These are phyloP conservation scores for Neospora caninum DNA, from an alignment of 169 alveolate species.

Conservation along the genomic window DNA sequence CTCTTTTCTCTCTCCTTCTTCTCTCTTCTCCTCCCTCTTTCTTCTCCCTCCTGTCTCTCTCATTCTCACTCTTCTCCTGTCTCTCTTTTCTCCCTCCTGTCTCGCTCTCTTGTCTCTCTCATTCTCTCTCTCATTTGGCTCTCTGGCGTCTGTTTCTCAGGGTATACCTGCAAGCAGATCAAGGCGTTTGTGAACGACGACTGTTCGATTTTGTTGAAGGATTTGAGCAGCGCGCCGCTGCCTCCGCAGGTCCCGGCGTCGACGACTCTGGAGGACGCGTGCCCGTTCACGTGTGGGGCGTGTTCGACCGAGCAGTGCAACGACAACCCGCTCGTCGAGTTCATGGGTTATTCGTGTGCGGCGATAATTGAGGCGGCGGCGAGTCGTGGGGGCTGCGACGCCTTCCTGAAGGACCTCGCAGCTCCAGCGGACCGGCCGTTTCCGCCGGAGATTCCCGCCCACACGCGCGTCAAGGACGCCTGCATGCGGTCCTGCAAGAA, in stretches of 20 bases:
- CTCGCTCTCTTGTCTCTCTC: too few species aligned
- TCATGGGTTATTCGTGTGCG: conserved; percentile 75
- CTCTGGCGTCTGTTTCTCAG: not conserved
- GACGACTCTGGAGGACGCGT: conserved; percentile 61
- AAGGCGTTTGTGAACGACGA: conserved; percentile 57
- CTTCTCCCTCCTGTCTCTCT: too few species aligned
- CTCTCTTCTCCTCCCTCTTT: too few species aligned
- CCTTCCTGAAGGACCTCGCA: conserved; percentile 32
- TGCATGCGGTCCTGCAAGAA: conserved; percentile 62
- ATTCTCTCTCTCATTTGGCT: too few species aligned
- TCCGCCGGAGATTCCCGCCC: conserved; percentile 61
- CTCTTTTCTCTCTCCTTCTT: too few species aligned
- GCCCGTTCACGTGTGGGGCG: conserved; percentile 70
- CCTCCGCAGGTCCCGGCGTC: conserved; percentile 64
- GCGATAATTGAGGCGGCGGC: conserved; percentile 60
- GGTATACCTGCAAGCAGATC: conserved; percentile 65
- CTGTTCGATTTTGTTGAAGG: conserved; percentile 51
- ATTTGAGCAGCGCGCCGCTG: conserved; percentile 59
- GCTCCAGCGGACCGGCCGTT: not conserved
- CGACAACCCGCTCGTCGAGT: conserved; percentile 73
- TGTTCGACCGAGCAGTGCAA: conserved; percentile 43
- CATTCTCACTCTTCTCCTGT: too few species aligned
- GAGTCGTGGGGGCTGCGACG: conserved; percentile 70
- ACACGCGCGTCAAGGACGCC: conserved; percentile 72
- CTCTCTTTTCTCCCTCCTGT: too few species aligned